These are phyloP conservation scores for Glarea lozoyensis DNA, from an alignment of 495 filamentous ascomycete genomes.

Conservation along the genomic window DNA sequence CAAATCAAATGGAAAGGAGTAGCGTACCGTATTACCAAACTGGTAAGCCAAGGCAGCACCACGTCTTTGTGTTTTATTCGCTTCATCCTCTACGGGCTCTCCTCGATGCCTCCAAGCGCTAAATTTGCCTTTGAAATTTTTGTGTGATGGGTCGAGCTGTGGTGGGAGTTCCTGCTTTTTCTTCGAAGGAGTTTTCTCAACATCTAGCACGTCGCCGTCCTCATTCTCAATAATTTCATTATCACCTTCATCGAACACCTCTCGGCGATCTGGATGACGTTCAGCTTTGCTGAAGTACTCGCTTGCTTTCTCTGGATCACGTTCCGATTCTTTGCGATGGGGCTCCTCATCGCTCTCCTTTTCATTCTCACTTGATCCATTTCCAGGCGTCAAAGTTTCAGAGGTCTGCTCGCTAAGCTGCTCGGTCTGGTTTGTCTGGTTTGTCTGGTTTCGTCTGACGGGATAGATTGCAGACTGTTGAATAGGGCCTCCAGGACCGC, in stretches of 20 bases:
- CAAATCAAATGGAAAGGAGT: neutral
- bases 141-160: too few relatives aligned
- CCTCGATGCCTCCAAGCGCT: conserved; percentile 17
- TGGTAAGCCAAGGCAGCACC: conserved; percentile 81
- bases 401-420: conserved; percentile 17
- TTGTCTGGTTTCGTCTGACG: conserved; percentile 39
- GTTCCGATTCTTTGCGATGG: conserved; percentile 14
- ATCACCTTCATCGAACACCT: conserved; percentile 76
- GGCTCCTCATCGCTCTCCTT: conserved; percentile 16
- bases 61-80: conserved; percentile 6
- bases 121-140: conserved; percentile 20
- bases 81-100: conserved; percentile 19
- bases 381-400: conserved; percentile 18
- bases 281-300: conserved; percentile 26
- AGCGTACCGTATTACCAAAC: conserved; percentile 72
- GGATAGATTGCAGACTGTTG: conserved; percentile 86
- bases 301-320: conserved; percentile 21
- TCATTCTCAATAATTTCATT: conserved; percentile 77
- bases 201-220: conserved; percentile 73
- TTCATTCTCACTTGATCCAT: conserved; percentile 21
- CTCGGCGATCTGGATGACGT: conserved; percentile 29
- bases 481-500: conserved; percentile 80
- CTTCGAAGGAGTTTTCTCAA: conserved; percentile 20
- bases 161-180: too few relatives aligned
- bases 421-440: conserved; percentile 30